Conservation (phyloP, 306 rosid species). For the Arachis stenosperma region DNA sequence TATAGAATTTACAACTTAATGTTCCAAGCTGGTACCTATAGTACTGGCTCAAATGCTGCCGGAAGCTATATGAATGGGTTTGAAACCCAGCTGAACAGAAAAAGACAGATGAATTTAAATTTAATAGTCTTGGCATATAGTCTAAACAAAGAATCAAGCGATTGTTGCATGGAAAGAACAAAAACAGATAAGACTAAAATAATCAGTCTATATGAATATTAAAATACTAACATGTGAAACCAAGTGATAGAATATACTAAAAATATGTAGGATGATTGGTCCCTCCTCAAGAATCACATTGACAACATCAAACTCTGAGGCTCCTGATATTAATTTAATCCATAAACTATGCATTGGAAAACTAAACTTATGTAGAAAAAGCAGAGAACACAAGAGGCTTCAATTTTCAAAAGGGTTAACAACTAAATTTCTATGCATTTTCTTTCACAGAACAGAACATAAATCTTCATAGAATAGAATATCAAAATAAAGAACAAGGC, state of each 20-base stretch:
- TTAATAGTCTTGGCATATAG: constrained; percentile 44
- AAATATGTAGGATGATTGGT: constrained; percentile 38
- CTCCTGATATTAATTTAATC: constrained; percentile 37
- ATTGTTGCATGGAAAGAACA: constrained; percentile 12
- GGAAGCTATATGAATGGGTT: constrained; percentile 41
- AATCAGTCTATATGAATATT: constrained; percentile 14
- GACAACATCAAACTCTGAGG: constrained; percentile 47
- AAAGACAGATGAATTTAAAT: constrained; percentile 51
- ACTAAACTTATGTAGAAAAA: constrained; percentile 32
- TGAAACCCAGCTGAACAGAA: constrained; percentile 59
- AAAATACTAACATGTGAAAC: constrained; percentile 51
- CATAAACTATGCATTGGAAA: constrained; percentile 23
- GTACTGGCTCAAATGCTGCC: constrained; percentile 58
- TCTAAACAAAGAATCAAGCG: constrained; percentile 45
- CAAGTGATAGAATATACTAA: constrained; percentile 52
- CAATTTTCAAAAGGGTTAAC: constrained; percentile 25
- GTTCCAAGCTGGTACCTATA: constrained; percentile 44
- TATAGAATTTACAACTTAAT: constrained; percentile 45
- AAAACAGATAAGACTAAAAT: background rate
- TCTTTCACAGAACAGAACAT: constrained; percentile 23
- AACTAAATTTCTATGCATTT: constrained; percentile 10
- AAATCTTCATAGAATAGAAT: constrained; percentile 30
- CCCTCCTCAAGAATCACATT: constrained; percentile 52
- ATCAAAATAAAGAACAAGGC: constrained; percentile 22
- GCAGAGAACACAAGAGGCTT: constrained; percentile 12